Conservation (phyloP, 345 rosid species). For the Bruguiera gymnorhiza region DNA sequence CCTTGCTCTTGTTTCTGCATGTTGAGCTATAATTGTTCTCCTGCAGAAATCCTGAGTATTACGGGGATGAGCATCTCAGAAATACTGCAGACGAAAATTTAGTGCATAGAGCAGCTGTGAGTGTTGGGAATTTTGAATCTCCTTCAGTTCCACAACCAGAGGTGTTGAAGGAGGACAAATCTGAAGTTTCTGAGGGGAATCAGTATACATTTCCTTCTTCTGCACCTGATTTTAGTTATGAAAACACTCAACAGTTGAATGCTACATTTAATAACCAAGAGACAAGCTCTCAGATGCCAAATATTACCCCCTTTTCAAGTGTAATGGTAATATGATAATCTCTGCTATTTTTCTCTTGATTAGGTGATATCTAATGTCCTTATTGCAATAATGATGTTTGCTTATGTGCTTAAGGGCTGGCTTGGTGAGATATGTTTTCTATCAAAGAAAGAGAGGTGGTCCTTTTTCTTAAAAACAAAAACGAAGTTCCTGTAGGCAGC, state of each 20-base stretch:
- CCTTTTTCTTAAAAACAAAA: not conserved
- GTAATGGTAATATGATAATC: slow-evolving; percentile 58
- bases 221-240: slow-evolving; percentile 61
- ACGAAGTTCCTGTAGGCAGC: not conserved
- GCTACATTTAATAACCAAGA: slow-evolving; percentile 53
- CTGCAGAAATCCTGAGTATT: slow-evolving; percentile 67
- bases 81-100: slow-evolving; percentile 52
- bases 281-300: slow-evolving; percentile 65
- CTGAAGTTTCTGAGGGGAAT: slow-evolving; percentile 55
- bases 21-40: slow-evolving; percentile 1
- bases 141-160: slow-evolving; percentile 58
- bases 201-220: slow-evolving; percentile 72
- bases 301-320: slow-evolving; percentile 59
- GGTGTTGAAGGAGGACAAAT: slow-evolving; percentile 56
- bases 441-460: not conserved
- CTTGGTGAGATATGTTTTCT: not conserved
- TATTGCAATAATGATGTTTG: not conserved
- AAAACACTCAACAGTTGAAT: slow-evolving; percentile 58
- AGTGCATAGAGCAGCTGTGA: slow-evolving; percentile 43
- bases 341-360: not conserved
- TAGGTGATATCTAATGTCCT: slow-evolving; percentile 1
- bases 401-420: not conserved
- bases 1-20: not conserved
- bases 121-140: slow-evolving; percentile 53
- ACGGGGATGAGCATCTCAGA: slow-evolving; percentile 69